Evolutionary conservation across 192 early-diverging fungal species (phyloP), one percentile per base, ranked within the genome.

Genomic region (Coemansia sp.): DNA sequence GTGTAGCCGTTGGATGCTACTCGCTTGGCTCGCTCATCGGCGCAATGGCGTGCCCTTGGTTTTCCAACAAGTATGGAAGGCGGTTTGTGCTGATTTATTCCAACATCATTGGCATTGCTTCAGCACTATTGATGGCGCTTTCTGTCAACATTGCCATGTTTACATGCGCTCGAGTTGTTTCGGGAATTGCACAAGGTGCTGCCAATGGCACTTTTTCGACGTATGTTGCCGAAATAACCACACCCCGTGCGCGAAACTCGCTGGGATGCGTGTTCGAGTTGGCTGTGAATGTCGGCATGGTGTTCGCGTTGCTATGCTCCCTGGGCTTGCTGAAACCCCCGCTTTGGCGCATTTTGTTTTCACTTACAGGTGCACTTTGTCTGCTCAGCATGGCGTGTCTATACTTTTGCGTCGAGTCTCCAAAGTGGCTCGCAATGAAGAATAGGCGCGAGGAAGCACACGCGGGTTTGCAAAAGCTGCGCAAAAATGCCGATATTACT

Each of bases 201-300:
- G 71, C 78, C 2, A 69, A 69, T 24, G 86, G 85, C 0, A 85
- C 77, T 15, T 78, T 87, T 36, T 85, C 84, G 18, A 86, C 88
- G 6, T 94, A 93, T 63, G 83, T 93, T 23, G 85, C 84, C n/a
- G 94, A 94, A 68, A 86, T 93, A 38, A 83, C 91, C 0, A 92
- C 94, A 0, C 82, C 88, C 6, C 76, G 72, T 14, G 78, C 86
- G 10, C 83, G 92, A 52, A 91, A 89, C 21, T 69, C 83, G 8
- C 78, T 94, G 66, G 92, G 92, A 2, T 81, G 84, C 2, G 78
- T 88, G 71, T 85, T 87, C 56, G 92, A 93, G 77, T 67, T 92
- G 61, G 73, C 84, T 0, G 87, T 95, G 39, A 91, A 90, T 18
- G 59, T 91, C 23, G 94, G 94, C 8, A 89, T 92, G 41, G 70